A percentile compares a stretch with the other conserved stretches of the same genome.
Conservation (phyloP, 345 rosid species). For the Eucalyptus curtisii region DNA sequence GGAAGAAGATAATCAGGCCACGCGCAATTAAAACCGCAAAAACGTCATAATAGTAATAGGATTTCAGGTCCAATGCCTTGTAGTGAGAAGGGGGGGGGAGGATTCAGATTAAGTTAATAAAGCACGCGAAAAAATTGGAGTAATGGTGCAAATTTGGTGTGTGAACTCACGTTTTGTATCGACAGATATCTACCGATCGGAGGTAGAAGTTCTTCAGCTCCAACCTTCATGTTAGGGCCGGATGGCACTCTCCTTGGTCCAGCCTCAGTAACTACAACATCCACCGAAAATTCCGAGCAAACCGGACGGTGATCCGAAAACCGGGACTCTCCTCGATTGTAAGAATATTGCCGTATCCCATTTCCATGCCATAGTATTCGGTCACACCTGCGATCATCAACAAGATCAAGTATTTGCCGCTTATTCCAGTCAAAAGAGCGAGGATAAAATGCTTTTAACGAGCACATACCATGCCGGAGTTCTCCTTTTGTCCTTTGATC, state of each 20-base stretch:
- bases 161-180: neutral
- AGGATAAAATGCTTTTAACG: neutral
- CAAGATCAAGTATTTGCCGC: neutral
- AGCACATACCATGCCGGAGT: constrained; percentile 85
- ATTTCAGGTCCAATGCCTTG: neutral
- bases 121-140: neutral
- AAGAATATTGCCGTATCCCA: constrained; percentile 51
- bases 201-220: constrained; percentile 28
- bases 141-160: neutral
- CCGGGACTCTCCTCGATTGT: constrained; percentile 49
- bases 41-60: neutral
- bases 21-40: neutral
- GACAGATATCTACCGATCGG: neutral
- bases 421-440: too few relatives aligned
- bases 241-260: constrained; percentile 8
- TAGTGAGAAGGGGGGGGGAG: neutral
- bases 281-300: constrained; percentile 43
- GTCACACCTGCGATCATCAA: constrained; percentile 65
- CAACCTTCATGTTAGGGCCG: constrained; percentile 19
- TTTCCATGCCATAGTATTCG: constrained; percentile 81
- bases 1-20: neutral
- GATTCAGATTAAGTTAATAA: neutral
- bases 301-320: constrained; percentile 96
- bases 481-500: constrained; percentile 68
- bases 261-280: constrained; percentile 30